A percentile compares a stretch with the other conserved stretches of the same genome.
Evolutionary conservation across 768 basidiomycete genomes (phyloP).

Genomic region (Rhizopogon vulgaris): DNA sequence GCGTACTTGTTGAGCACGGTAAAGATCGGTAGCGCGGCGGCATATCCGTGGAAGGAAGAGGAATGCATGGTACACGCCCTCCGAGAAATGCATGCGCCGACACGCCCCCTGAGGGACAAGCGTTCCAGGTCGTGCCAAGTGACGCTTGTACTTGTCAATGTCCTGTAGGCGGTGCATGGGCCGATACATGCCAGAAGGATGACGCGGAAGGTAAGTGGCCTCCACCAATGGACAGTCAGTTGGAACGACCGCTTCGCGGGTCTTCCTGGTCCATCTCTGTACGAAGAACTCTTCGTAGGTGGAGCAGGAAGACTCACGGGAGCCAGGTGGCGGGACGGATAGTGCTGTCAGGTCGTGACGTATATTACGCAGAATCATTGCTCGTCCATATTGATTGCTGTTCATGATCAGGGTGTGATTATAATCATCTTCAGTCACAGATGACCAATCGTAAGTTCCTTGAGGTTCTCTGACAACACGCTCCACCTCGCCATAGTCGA

Average conservation of each 20-base stretch:
- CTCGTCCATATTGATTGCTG: conserved; percentile 47
- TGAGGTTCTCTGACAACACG: conserved; percentile 40
- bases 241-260: conserved; percentile 38
- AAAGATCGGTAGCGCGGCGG: conserved; percentile 59
- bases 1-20: conserved; percentile 49
- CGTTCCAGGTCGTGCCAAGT: conserved; percentile 22
- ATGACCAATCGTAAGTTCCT: conserved; percentile 52
- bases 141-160: conserved; percentile 21
- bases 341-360: conserved; percentile 62
- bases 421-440: conserved; percentile 42
- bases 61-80: conserved; percentile 44
- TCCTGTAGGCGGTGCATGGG: conserved; percentile 17
- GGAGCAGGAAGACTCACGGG: conserved; percentile 38
- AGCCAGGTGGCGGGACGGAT: conserved; percentile 47
- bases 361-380: conserved; percentile 49
- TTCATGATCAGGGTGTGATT: conserved; percentile 50
- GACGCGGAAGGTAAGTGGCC: conserved; percentile 36
- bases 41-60: conserved; percentile 59
- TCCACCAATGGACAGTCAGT: conserved; percentile 60
- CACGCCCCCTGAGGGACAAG: conserved; percentile 42
- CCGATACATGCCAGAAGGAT: conserved; percentile 34
- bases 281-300: conserved; percentile 60
- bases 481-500: conserved; percentile 56
- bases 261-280: conserved; percentile 48
- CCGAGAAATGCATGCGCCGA: conserved; percentile 48